Conservation (phyloP, 805 yeast species). For the Zygoascus flipseniorum region DNA sequence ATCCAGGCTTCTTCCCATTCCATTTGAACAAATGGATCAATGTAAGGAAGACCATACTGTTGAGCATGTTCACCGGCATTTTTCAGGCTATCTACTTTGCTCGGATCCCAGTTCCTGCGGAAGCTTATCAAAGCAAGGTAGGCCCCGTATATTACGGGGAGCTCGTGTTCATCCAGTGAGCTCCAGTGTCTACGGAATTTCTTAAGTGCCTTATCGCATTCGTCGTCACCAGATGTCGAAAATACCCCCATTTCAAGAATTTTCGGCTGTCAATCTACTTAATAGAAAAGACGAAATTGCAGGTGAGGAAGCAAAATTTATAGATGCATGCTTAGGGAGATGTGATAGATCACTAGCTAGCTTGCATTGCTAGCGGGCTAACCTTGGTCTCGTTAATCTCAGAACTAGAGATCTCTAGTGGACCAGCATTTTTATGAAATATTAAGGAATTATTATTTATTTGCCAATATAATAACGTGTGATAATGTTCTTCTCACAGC, state of each 20-base stretch:
- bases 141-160: not conserved
- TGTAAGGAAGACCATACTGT: not conserved
- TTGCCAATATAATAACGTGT: no score
- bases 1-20: not conserved
- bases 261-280: no score
- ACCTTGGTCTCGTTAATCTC: no score
- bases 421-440: no score
- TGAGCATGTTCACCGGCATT: not conserved
- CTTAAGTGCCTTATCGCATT: not conserved
- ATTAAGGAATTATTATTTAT: no score
- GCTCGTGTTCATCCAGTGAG: not conserved
- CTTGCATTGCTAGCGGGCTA: no score
- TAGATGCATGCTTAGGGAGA: not conserved
- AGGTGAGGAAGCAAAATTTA: not conserved
- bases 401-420: no score
- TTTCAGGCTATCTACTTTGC: not conserved
- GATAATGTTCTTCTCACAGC: no score
- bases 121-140: not conserved
- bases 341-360: not conserved
- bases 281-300: no score
- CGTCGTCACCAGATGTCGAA: not conserved
- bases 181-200: not conserved
- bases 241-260: not conserved
- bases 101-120: not conserved
- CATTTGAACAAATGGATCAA: not conserved